Conservation (phyloP, 192 early-diverging fungal genomes). For the Coemansia sp. region DNA sequence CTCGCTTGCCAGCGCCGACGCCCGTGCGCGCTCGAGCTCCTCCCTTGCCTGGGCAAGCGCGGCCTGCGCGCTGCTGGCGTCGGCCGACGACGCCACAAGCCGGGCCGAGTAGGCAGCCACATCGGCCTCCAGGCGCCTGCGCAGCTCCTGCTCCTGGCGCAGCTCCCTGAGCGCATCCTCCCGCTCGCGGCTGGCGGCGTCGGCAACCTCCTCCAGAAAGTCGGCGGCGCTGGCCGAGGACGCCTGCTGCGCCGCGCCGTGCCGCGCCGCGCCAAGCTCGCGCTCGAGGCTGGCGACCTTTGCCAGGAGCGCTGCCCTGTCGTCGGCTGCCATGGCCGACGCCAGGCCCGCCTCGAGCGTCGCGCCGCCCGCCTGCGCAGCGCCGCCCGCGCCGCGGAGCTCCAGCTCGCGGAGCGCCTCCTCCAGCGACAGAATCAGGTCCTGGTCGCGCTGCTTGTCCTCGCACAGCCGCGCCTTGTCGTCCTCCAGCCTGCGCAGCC, state of each 20-base stretch:
- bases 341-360: conserved; percentile 36
- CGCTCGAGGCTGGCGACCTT: conserved; percentile 66
- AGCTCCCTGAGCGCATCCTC: conserved; percentile 48
- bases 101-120: conserved; percentile 20
- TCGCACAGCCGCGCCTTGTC: conserved; percentile 67
- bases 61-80: conserved; percentile 24
- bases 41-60: conserved; percentile 38
- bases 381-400: conserved; percentile 50
- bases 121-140: conserved; percentile 53
- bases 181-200: conserved; percentile 49
- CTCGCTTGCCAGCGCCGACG: conserved; percentile 36
- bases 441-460: conserved; percentile 69
- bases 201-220: conserved; percentile 45
- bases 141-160: conserved; percentile 29
- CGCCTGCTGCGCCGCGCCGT: conserved; percentile 8
- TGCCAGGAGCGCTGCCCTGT: conserved; percentile 44
- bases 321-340: conserved; percentile 37
- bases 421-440: conserved; percentile 78
- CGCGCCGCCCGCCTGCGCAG: conserved; percentile 27
- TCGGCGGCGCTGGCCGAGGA: conserved; percentile 19
- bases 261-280: conserved; percentile 56
- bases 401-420: conserved; percentile 84
- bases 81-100: conserved; percentile 21
- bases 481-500: conserved; percentile 61
- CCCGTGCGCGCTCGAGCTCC: conserved; percentile 45